Evolutionary conservation across 352 stramenopile genomes (phyloP), one percentile per base, ranked within the genome.

Genomic region (Phytophthora multivora): DNA sequence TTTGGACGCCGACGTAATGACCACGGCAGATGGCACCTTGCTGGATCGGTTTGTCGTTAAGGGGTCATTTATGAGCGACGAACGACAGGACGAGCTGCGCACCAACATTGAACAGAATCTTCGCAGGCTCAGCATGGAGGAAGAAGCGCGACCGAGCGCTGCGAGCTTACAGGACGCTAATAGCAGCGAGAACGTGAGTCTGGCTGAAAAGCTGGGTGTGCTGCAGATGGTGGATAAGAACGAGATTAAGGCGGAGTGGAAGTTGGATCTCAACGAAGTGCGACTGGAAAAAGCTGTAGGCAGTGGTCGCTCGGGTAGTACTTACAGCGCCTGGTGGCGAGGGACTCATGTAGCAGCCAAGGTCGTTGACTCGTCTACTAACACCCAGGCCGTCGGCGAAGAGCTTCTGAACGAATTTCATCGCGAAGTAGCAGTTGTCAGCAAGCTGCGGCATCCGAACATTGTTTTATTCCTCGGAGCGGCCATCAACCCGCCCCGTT

Each of bases 341-440:
- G 86, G 86, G 26, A 95, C 86, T 6, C 77, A 85, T 19, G 84
- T 95, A 15, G 86, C 86, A 2, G 83, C 81, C 0, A 95, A 95
- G 69, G 66, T 95, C 13, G 79, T 95, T 10, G 84, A 93, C 43
- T 74, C 84, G 18, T 92, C 86, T 3, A 69, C 74, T 1, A 89
- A 95, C 51, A 89, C 80, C 15, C 70, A 84, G 3, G 63, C 65
- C 5, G 35, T 95, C 10, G 86, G 83, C 19, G 80, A 92, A 57
- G 86, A 93, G 31, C 41, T 95, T n/a, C 66, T 93, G 39, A 91
- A 91, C 50, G 86, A 95, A 50, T 95, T 95, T 45, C 77, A 95
- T 55, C 86, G 86, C 8, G 86, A 95, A 58, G 85, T 95, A 21
- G 83, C 86, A 6, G 83, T 95, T 30, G 86, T 93, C 31, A 93